Conservation (phyloP, 2,329 filamentous ascomycete species). For the Paraphoma sp. region DNA sequence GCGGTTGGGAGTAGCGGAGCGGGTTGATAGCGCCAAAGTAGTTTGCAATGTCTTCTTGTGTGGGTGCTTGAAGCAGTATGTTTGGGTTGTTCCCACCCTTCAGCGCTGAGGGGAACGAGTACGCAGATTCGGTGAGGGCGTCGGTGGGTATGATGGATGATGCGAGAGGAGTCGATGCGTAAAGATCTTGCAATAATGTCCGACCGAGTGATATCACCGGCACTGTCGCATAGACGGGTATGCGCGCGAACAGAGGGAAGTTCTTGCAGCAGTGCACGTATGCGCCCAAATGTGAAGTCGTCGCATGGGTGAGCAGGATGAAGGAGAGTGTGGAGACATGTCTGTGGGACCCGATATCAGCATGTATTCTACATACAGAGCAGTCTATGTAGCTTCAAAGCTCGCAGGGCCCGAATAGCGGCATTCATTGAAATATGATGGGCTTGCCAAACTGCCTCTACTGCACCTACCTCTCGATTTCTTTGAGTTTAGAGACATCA, state of each 20-base stretch:
- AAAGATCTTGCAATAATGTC: slow-evolving; percentile 89
- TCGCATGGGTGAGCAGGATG: slow-evolving; percentile 93
- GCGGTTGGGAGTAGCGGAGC: slow-evolving; percentile 95
- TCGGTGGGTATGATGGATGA: slow-evolving; percentile 79
- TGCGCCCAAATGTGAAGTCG: slow-evolving; percentile 86
- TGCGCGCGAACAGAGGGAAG: slow-evolving; percentile 87
- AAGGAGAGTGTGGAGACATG: slow-evolving; percentile 91
- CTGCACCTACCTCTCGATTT: slow-evolving; percentile 79
- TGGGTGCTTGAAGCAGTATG: slow-evolving; percentile 73
- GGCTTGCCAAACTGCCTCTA: neutral
- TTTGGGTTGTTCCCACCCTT: slow-evolving; percentile 52
- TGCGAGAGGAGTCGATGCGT: slow-evolving; percentile 86
- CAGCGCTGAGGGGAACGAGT: slow-evolving; percentile 58
- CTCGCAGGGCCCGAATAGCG: neutral
- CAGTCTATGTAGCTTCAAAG: neutral
- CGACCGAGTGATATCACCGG: slow-evolving; percentile 93
- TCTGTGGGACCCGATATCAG: slow-evolving; percentile 55
- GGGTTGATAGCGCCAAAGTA: slow-evolving; percentile 93
- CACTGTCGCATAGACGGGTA: slow-evolving; percentile 92
- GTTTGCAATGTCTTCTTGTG: slow-evolving; percentile 83
- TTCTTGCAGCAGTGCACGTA: slow-evolving; percentile 98
- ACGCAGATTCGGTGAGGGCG: slow-evolving; percentile 72
- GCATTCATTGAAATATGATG: no score
- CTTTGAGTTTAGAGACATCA: slow-evolving; percentile 78
- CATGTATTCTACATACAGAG: slow-evolving; percentile 16